Base-by-base conservation (phyloP, 2,329 filamentous ascomycete species). In the Cryphonectria japonica region DNA sequence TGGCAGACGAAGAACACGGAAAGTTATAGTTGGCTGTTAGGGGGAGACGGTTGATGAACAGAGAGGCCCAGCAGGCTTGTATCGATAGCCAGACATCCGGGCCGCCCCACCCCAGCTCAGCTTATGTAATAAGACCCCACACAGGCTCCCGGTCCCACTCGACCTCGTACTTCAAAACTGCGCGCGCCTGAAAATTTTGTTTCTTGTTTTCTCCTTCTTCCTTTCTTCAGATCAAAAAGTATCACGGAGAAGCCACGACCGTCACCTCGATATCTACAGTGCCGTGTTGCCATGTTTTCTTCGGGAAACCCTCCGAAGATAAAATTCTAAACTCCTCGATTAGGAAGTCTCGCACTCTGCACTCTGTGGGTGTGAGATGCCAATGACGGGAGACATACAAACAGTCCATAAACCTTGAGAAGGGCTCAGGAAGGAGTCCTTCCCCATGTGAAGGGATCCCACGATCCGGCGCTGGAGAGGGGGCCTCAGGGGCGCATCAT, bases 221-320 rank as follows among this genome's bases (percentile, higher is more conserved):
- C 80, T 82, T 83, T 84, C 81, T 75, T 80, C 77, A 84, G 82
- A 89, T 89, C 87, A 89, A 89, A 89, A 89, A 89, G 86, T 63
- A 63, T 84, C 83, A 88, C 82, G 82, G 85, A 88, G 85, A 82
- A 82, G 87, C 87, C 87, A 89, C 87, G 87, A 89, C 87, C 86
- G 82, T 86, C 87, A 88, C 83, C 83, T 82, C 83, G 85, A 71
- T 69, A 75, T 77, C 82, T 79, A 89, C 87, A 86, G 87, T 88
- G 87, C 86, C 81, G 86, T 78, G 87, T 89, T 89, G 87, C 87
- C 87, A 79, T 78, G 85, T 86, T 85, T 82, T 70, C 68, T 64
- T 65, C 72, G 74, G 83, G 83, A 84, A 84, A 84, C 84, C 71
- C 79, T 88, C 86, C 87, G 86, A 82, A 89, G 86, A 89, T 79